Evolutionary conservation across 2,329 filamentous ascomycete genomes (phyloP).

Genomic region (Fusarium nodosum): DNA sequence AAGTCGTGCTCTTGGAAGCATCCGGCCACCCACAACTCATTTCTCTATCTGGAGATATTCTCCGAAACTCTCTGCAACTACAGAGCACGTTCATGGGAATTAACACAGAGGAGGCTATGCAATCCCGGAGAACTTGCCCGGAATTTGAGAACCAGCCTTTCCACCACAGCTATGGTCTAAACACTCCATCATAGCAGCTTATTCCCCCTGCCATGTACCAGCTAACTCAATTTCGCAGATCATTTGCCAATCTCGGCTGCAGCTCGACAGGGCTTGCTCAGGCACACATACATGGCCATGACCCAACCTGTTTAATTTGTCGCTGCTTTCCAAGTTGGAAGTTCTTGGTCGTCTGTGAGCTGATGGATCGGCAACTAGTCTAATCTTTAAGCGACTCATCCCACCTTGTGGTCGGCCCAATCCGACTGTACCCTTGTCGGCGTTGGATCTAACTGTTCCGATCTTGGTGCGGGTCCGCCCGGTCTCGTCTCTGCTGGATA

Average conservation of each 20-base stretch:
- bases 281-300: constrained; percentile 16
- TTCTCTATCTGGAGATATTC: background rate
- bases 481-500: constrained; percentile 15
- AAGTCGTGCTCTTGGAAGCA: background rate
- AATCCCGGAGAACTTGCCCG: constrained; percentile 21
- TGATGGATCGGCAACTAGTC: constrained; percentile 49
- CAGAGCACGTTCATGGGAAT: constrained; percentile 2
- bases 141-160: constrained; percentile 18
- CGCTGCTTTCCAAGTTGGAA: constrained; percentile 29
- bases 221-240: constrained; percentile 32
- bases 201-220: constrained; percentile 1
- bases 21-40: background rate
- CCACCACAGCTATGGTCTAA: background rate
- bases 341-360: constrained; percentile 38
- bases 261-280: constrained; percentile 32
- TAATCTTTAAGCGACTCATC: constrained; percentile 44
- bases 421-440: constrained; percentile 45
- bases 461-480: constrained; percentile 47
- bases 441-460: constrained; percentile 47
- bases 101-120: constrained; percentile 18
- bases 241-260: constrained; percentile 8
- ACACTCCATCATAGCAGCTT: background rate
- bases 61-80: constrained; percentile 17
- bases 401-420: constrained; percentile 48
- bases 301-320: constrained; percentile 31